phyloP scores from a whole-genome alignment of 2,329 filamentous ascomycete genomes.

The Diatrype stigma region DNA sequence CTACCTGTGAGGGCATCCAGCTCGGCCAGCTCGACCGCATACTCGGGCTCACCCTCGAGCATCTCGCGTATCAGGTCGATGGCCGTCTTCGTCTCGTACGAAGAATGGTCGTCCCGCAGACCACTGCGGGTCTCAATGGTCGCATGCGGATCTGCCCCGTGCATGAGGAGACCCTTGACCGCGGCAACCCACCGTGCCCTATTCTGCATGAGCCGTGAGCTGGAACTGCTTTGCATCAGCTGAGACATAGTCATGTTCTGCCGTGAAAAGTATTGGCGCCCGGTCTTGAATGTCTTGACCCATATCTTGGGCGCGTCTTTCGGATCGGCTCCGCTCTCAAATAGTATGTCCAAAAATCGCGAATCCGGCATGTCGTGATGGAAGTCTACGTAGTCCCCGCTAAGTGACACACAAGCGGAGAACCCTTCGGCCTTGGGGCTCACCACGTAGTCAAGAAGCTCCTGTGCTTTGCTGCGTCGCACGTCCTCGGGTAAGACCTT shows the following conservation, averaged over 20 bases:
- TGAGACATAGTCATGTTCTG: conserved; percentile 27
- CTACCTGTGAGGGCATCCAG: conserved; percentile 25
- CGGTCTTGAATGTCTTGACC: conserved; percentile 22
- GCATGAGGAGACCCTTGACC: conserved; percentile 23
- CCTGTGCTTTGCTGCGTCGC: conserved; percentile 24
- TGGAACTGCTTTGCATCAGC: conserved; percentile 25
- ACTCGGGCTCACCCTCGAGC: conserved; percentile 28
- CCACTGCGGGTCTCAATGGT: conserved; percentile 22
- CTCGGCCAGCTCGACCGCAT: conserved; percentile 26
- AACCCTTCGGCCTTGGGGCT: conserved; percentile 28
- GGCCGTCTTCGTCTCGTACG: conserved; percentile 18
- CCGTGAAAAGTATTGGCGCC: conserved; percentile 26
- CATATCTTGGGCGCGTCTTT: conserved; percentile 21
- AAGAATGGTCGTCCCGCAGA: conserved; percentile 18
- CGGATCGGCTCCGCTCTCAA: conserved; percentile 22
- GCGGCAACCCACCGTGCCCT: conserved; percentile 27
- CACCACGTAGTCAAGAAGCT: conserved; percentile 25
- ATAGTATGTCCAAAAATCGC: conserved; percentile 23
- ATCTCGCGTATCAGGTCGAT: conserved; percentile 27
- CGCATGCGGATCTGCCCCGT: conserved; percentile 25
- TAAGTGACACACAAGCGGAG: conserved; percentile 27
- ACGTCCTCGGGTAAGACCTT: conserved; percentile 10
- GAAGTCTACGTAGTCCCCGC: conserved; percentile 28
- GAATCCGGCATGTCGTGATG: conserved; percentile 31
- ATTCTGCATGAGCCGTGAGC: conserved; percentile 25